Evolutionary conservation across 257 asterid species (phyloP), one percentile per base, ranked within the genome.

Genomic region (Pogostemon cablin): DNA sequence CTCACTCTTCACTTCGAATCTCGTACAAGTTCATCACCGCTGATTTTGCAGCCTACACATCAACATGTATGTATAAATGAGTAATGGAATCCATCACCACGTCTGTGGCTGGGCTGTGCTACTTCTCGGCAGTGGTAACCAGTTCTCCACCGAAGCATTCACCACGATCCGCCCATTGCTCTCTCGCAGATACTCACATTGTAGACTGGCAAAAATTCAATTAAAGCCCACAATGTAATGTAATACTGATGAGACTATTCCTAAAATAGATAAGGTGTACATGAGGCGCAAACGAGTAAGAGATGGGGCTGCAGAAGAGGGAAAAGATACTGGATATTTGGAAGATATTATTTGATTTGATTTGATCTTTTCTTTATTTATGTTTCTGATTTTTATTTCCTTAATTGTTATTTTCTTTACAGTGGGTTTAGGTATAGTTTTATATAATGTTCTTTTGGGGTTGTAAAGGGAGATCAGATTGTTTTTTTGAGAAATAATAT

Each of bases 41-140:
- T 34, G 97, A 86, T 80, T 93, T 90, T 1, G 98, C 97, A 63
- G 98, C 97, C 97, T 92, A 59, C 39, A 57, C n/a, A 42, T 47
- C 48, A 43, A 43, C n/a, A n/a, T n/a, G n/a, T 20, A 20, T 20
- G 25, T 41, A 41, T 43, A 6, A 43, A 43, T 41, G 6, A 41
- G 44, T 43, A 43, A 43, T 43, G 10, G 2, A 6, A 9, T 6
- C 9, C 48, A 43, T 43, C 48, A 43, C 8, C 47, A 42, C 9
- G n/a, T 1, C 7, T 43, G 48, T 43, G 9, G 9, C 2, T 57
- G 43, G 2, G 50, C 17, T 41, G 25, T 20, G 8, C 20, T 40
- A 41, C n/a, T 15, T 80, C 98, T 83, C 56, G 98, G 96, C 83
- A 93, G 67, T 3, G 98, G 98, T 70, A 93, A 72, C 97, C 98